Base-by-base conservation (phyloP, 2,329 filamentous ascomycete genomes). In the Nemania sp. region DNA sequence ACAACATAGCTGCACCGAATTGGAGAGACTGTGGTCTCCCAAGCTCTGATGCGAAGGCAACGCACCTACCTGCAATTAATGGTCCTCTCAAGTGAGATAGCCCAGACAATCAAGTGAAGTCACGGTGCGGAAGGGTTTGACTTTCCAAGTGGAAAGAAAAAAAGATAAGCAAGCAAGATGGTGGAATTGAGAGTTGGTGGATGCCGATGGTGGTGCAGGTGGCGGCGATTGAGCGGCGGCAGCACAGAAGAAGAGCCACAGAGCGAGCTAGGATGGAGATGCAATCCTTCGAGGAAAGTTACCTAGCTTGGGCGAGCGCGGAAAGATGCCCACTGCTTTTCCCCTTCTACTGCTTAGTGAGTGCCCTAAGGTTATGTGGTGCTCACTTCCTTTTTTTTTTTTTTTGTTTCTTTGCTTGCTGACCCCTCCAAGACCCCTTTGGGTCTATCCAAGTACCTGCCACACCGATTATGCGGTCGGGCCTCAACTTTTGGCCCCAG, bases 11-110 rank as follows among this genome's bases (percentile, higher is more conserved):
- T 36, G 46, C 15, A 30, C 34, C 31, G 9, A 28, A 28, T 26
- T 39, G 26, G 22, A 17, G n/a, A 23, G 24, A 56, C 45, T 23
- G 49, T 37, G 40, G 31, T n/a, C n/a, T n/a, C n/a, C n/a, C n/a
- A n/a, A n/a, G n/a, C n/a, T n/a, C n/a, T n/a, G n/a, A n/a, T n/a
- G n/a, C n/a, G n/a, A 30, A 43, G 54, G 45, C 42, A 11, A 53
- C 54, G 50, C 20, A 54, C 59, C 50, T 54, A 24, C 45, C 39
- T 33, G 31, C 56, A 59, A 54, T n/a, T n/a, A 14, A 14, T 57
- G 56, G 45, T 47, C 26, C 48, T 64, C 56, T 62, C 62, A 49
- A 63, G 57, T 52, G 59, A 46, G 59, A 61, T 45, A 37, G 14
- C 49, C 50, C 44, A 56, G 49, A 40, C n/a, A 43, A 9, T 5